A percentile compares a stretch with the other conserved stretches of the same genome.
phyloP scores from a whole-genome alignment of 1,284 basidiomycete genomes.

The Cryptococcus sp. region DNA sequence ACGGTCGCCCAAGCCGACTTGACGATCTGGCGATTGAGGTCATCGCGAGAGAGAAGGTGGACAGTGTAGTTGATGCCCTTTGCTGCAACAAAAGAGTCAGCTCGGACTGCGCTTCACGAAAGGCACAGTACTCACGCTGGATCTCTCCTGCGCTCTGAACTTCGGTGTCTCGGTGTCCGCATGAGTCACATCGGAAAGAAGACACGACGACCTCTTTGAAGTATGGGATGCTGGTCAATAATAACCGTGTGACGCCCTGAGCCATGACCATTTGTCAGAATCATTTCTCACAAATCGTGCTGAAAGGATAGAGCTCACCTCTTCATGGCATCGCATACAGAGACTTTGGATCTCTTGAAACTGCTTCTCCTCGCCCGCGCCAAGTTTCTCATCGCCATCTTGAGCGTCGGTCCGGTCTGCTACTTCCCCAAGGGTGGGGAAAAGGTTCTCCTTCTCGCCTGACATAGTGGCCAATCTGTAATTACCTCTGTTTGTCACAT shows the following conservation, averaged over 20 bases:
- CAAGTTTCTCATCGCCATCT: slow-evolving; percentile 30
- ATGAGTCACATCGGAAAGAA: slow-evolving; percentile 94
- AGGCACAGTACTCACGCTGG: slow-evolving; percentile 62
- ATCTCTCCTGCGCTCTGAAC: slow-evolving; percentile 89
- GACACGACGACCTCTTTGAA: slow-evolving; percentile 95
- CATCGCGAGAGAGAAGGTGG: slow-evolving; percentile 70
- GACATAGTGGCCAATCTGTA: slow-evolving; percentile 5
- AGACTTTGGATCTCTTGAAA: slow-evolving; percentile 85
- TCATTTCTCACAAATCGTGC: background rate
- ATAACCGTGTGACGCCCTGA: slow-evolving; percentile 84
- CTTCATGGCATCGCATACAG: slow-evolving; percentile 90
- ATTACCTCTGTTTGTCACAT: background rate
- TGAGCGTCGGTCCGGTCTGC: slow-evolving; percentile 43
- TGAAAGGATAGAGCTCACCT: slow-evolving; percentile 60
- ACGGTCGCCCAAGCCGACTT: slow-evolving; percentile 84
- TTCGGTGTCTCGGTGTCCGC: slow-evolving; percentile 88
- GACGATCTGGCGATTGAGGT: slow-evolving; percentile 91
- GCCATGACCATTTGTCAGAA: slow-evolving; percentile 15
- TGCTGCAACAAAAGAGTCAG: slow-evolving; percentile 37
- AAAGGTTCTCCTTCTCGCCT: slow-evolving; percentile 41
- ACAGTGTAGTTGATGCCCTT: slow-evolving; percentile 71
- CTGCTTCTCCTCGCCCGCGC: slow-evolving; percentile 61
- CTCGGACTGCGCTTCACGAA: background rate
- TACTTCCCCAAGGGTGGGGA: slow-evolving; percentile 50
- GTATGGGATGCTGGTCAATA: slow-evolving; percentile 94